Percentiles rank a stretch among this genome's conserved stretches.
Evolutionary conservation across 345 rosid species (phyloP).

Genomic region (Eutrema heterophyllum): DNA sequence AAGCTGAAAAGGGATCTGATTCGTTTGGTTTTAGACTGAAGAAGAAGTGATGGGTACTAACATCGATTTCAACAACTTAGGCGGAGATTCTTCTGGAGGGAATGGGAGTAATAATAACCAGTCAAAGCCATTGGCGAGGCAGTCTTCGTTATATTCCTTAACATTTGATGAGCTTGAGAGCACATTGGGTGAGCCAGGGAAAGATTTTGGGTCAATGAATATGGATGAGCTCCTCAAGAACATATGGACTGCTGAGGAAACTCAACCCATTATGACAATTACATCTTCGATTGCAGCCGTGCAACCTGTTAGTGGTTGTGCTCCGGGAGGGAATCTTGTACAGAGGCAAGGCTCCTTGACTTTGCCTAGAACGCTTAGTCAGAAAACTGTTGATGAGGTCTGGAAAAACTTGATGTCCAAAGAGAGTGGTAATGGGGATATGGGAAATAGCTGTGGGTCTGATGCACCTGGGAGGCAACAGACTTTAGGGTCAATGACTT

Average conservation of each 20-base stretch:
- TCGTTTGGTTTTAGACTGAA: neutral
- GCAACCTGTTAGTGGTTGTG: slow-evolving; percentile 28
- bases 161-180: slow-evolving; percentile 88
- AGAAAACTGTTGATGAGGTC: slow-evolving; percentile 88
- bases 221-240: slow-evolving; percentile 93
- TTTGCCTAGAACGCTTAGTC: slow-evolving; percentile 83
- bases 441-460: neutral
- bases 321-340: slow-evolving; percentile 34
- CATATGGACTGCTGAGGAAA: slow-evolving; percentile 86
- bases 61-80: slow-evolving; percentile 53
- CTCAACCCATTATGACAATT: slow-evolving; percentile 40
- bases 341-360: slow-evolving; percentile 91
- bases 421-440: slow-evolving; percentile 33
- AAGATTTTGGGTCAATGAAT: slow-evolving; percentile 96
- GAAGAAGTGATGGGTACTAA: slow-evolving; percentile 46
- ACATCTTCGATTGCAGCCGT: slow-evolving; percentile 22
- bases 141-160: slow-evolving; percentile 69
- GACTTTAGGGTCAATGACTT: slow-evolving; percentile 78
- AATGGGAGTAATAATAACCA: slow-evolving; percentile 32
- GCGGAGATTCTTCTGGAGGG: slow-evolving; percentile 30
- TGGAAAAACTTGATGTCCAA: slow-evolving; percentile 58
- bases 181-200: slow-evolving; percentile 62
- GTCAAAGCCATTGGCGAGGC: slow-evolving; percentile 44
- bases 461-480: slow-evolving; percentile 59
- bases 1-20: neutral